A percentile compares a stretch with the other conserved stretches of the same genome.
Conservation (phyloP, 2,329 filamentous ascomycete genomes). For the Cladosporium sp. region DNA sequence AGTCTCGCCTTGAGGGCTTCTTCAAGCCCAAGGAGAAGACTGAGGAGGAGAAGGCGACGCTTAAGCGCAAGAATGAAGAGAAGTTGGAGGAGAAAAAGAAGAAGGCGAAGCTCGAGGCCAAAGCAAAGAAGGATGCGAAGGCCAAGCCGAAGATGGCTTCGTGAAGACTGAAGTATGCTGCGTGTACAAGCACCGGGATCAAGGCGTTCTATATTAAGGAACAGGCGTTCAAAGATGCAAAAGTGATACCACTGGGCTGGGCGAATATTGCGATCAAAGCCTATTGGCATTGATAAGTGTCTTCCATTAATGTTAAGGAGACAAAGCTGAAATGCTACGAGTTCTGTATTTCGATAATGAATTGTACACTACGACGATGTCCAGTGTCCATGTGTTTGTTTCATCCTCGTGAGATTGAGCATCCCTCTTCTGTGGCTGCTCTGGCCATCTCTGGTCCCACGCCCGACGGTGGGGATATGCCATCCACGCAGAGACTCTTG, state of each 20-base stretch:
- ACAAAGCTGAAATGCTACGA: neutral
- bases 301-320: neutral
- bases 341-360: neutral
- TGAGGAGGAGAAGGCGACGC: constrained; percentile 72
- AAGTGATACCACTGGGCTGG: constrained; percentile 13
- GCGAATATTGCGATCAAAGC: neutral
- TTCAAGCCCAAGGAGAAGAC: constrained; percentile 92
- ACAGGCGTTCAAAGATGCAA: constrained; percentile 8
- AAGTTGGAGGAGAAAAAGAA: constrained; percentile 92
- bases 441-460: no score
- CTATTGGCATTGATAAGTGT: neutral
- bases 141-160: constrained; percentile 61
- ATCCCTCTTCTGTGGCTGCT: no score
- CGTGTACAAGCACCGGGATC: neutral
- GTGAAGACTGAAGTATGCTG: constrained; percentile 9
- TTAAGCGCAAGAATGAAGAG: constrained; percentile 93
- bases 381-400: no score
- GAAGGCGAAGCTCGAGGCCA: constrained; percentile 88
- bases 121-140: constrained; percentile 90
- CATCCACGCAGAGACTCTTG: no score
- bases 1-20: constrained; percentile 89
- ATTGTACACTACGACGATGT: neutral
- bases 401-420: no score
- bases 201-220: constrained; percentile 2
- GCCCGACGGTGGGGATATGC: no score